These are phyloP conservation scores for Dictyostelium discoideum DNA, from an alignment of 78 protist species.

Conservation along the genomic window DNA sequence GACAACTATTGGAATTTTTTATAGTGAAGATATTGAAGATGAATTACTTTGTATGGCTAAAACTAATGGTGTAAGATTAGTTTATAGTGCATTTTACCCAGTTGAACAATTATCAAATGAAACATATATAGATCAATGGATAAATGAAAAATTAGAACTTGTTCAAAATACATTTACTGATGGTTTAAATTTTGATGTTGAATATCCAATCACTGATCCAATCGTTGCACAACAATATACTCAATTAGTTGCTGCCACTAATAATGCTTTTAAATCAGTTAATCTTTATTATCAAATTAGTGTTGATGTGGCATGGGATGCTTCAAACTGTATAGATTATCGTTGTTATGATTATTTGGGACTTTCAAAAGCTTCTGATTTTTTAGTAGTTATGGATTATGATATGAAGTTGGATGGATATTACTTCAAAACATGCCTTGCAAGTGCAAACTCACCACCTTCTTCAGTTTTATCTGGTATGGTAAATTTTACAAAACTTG, in stretches of 20 bases:
- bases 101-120: conserved; percentile 35
- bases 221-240: conserved; percentile 3
- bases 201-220: conserved; percentile 37
- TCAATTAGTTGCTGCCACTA: conserved; percentile 26
- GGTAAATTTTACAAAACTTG: conserved; percentile 48
- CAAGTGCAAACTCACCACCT: conserved; percentile 84
- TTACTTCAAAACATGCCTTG: conserved; percentile 29
- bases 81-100: conserved; percentile 20
- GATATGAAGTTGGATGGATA: conserved; percentile 61
- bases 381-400: conserved; percentile 84
- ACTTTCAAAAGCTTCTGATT: conserved; percentile 58
- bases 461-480: conserved; percentile 34
- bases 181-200: conserved; percentile 80
- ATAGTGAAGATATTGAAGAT: background rate
- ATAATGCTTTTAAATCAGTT: conserved; percentile 16
- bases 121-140: conserved; percentile 24
- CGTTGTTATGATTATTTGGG: conserved; percentile 79
- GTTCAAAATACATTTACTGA: conserved; percentile 31
- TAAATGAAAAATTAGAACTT: background rate
- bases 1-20: conserved; percentile 45
- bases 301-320: conserved; percentile 85
- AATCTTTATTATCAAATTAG: conserved; percentile 62
- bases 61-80: conserved; percentile 10
- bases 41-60: conserved; percentile 63
- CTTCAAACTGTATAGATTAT: conserved; percentile 76